Evolutionary conservation across 805 yeast genomes (phyloP).

Genomic region (Jamesozyma piceae): DNA sequence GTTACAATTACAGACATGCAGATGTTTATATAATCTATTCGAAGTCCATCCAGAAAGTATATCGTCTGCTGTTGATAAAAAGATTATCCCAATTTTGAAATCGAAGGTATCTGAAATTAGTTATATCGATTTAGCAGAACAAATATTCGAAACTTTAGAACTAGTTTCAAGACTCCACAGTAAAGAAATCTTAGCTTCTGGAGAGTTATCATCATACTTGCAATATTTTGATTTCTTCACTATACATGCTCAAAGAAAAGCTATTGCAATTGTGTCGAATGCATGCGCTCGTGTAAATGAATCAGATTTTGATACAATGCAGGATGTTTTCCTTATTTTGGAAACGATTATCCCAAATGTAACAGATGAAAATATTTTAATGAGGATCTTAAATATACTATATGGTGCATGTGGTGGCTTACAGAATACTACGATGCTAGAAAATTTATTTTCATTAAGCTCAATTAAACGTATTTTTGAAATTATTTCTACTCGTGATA

Average conservation of each 20-base stretch:
- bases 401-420: conserved; percentile 23
- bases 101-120: conserved; percentile 61
- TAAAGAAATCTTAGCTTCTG: conserved; percentile 43
- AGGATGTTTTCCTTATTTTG: conserved; percentile 50
- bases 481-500: conserved; percentile 25
- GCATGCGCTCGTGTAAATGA: conserved; percentile 42
- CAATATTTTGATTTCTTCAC: conserved; percentile 81
- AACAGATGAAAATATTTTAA: conserved; percentile 36
- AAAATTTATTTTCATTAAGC: conserved; percentile 18
- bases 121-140: conserved; percentile 88
- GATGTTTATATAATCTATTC: conserved; percentile 71
- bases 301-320: conserved; percentile 39
- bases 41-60: conserved; percentile 65
- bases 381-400: conserved; percentile 16
- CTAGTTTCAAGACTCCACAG: conserved; percentile 51
- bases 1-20: conserved; percentile 71
- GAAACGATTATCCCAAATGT: conserved; percentile 44
- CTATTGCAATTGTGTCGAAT: conserved; percentile 62
- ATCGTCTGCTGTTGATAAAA: conserved; percentile 51
- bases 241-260: conserved; percentile 77
- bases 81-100: conserved; percentile 58
- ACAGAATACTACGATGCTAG: conserved; percentile 12
- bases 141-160: conserved; percentile 69
- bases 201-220: conserved; percentile 55
- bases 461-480: conserved; percentile 30